Evolutionary conservation across 345 rosid genomes (phyloP), one percentile per base, ranked within the genome.

Genomic region (Viola odorata): DNA sequence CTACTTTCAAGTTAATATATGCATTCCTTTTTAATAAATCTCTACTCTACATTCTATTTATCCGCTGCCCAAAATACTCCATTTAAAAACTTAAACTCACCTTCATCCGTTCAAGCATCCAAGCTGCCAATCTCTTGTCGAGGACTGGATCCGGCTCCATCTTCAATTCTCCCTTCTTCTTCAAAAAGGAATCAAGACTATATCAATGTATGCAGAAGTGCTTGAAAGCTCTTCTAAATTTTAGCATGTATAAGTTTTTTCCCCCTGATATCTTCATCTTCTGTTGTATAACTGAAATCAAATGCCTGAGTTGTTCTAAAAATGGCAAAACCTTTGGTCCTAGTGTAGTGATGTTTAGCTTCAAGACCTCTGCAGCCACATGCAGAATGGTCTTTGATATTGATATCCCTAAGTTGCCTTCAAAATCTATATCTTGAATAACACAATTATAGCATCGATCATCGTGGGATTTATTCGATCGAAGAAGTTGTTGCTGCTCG

Each of bases 321-420:
- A 45, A 45, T 47, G 61, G 61, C 54, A 55, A 15, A 48, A 64
- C 55, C 13, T 55, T 15, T 11, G 68, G 60, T 15, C 61, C 60
- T 10, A 55, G 50, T 42, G 36, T 38, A 0, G 52, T 9, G 38
- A 55, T 36, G 5, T 47, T 45, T 37, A 23, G 37, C 48, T 64
- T 55, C 37, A 55, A 48, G 23, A 48, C 47, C 37, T 45, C 61
- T 5, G 61, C 60, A 6, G 49, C 61, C 4, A 49, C 14, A 4
- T 16, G 37, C 16, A 41, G 10, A 39, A 37, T n/a, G 39, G 10
- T 16, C 12, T 38, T 65, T 5, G 37, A 57, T 3, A 65, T 39
- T 41, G 41, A 7, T 23, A 57, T 37, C 7, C 50, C 61, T 65
- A 48, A 0, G 1, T 14, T 53, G 67, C 52, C 54, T 53, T 53